Evolutionary conservation across 495 filamentous ascomycete genomes (phyloP).

Genomic region (Filosporella fistucella): DNA sequence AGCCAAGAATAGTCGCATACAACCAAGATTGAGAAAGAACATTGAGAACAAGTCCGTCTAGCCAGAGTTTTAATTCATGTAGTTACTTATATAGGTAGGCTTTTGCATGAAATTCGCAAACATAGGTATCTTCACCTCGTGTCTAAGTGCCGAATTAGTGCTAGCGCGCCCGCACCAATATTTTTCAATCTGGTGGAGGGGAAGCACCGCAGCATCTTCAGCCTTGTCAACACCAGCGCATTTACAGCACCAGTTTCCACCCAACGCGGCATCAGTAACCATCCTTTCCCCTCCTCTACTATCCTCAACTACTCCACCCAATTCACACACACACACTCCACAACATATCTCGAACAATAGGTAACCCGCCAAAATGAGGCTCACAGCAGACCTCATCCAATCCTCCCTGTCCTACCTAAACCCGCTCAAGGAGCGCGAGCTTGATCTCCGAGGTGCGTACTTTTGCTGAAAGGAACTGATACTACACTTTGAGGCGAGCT

Average conservation of each 20-base stretch:
- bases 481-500: slow-evolving; percentile 84
- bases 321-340: too few relatives aligned
- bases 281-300: not conserved
- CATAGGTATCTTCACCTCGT: too few relatives aligned
- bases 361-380: slow-evolving; percentile 61
- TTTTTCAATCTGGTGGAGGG: slow-evolving; percentile 10
- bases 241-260: not conserved
- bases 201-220: too few relatives aligned
- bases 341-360: slow-evolving; percentile 11
- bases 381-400: slow-evolving; percentile 90
- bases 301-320: not conserved
- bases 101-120: too few relatives aligned
- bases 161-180: slow-evolving; percentile 19
- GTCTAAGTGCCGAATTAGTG: slow-evolving; percentile 7
- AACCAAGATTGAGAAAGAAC: too few relatives aligned
- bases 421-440: slow-evolving; percentile 93
- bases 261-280: not conserved
- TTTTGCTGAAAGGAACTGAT: slow-evolving; percentile 84
- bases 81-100: too few relatives aligned
- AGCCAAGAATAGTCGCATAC: too few relatives aligned
- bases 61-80: too few relatives aligned
- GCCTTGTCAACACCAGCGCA: slow-evolving; percentile 14
- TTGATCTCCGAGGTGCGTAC: slow-evolving; percentile 98
- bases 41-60: too few relatives aligned
- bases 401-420: slow-evolving; percentile 95